These are phyloP conservation scores for Lactarius vividus DNA, from an alignment of 768 basidiomycete species.

Conservation along the genomic window DNA sequence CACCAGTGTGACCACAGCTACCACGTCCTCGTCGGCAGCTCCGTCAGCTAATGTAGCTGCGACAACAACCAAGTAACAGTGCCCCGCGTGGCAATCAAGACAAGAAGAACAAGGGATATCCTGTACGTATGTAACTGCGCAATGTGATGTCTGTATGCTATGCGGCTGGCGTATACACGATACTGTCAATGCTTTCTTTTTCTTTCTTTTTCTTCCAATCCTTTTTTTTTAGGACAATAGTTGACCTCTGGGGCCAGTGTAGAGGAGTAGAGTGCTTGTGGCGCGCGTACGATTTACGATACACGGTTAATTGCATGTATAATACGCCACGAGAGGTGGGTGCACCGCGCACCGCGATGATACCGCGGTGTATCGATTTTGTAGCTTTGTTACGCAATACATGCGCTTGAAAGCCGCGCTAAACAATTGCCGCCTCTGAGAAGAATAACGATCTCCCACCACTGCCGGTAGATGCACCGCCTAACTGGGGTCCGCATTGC, in stretches of 20 bases:
- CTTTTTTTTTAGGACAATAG: neutral
- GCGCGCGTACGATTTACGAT: neutral
- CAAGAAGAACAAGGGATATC: slow-evolving; percentile 12
- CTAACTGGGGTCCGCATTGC: no score
- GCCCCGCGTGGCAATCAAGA: neutral
- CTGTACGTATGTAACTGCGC: slow-evolving; percentile 3
- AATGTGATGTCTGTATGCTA: neutral
- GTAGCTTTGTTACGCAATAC: neutral
- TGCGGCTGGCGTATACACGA: neutral
- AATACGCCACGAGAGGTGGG: neutral
- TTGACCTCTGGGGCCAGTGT: neutral
- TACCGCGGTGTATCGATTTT: neutral
- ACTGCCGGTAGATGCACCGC: no score
- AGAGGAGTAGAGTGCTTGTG: neutral
- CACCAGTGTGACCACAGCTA: neutral
- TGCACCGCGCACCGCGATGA: neutral
- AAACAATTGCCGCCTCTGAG: no score
- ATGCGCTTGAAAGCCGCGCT: neutral
- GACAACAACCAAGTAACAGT: neutral
- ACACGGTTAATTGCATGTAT: neutral
- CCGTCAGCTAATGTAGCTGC: neutral
- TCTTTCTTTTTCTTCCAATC: neutral
- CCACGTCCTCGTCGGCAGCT: neutral
- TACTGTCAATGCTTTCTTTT: neutral
- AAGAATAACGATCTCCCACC: no score